A percentile compares a stretch with the other conserved stretches of the same genome.
These are phyloP conservation scores for Monosporascus sp. DNA, from an alignment of 2,329 filamentous ascomycete genomes.

Conservation along the genomic window DNA sequence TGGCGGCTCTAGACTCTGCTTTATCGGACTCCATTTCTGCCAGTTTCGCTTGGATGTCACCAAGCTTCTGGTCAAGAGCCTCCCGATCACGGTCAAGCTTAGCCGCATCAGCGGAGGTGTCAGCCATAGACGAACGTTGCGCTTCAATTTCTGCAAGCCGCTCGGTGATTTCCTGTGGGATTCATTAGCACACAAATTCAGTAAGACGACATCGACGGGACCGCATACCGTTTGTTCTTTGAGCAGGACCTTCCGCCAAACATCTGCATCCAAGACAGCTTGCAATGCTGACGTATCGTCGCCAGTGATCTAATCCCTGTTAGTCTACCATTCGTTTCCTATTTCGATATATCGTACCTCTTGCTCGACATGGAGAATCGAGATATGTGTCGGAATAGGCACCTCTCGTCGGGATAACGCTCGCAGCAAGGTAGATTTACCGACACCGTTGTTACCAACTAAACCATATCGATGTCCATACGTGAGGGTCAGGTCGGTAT, in stretches of 20 bases:
- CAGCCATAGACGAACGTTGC: slow-evolving; percentile 74
- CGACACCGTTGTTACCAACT: slow-evolving; percentile 98
- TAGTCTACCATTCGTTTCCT: slow-evolving; percentile 7
- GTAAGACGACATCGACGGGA: neutral
- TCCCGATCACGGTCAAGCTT: slow-evolving; percentile 83
- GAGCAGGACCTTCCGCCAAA: slow-evolving; percentile 94
- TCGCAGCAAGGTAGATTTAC: slow-evolving; percentile 89
- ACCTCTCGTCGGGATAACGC: slow-evolving; percentile 91
- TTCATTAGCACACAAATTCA: slow-evolving; percentile 24
- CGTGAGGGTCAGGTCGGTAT: slow-evolving; percentile 83
- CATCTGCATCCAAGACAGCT: slow-evolving; percentile 93
- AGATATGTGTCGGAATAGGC: slow-evolving; percentile 92
- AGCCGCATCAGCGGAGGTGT: slow-evolving; percentile 84
- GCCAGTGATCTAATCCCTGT: slow-evolving; percentile 64
- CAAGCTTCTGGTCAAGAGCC: slow-evolving; percentile 82
- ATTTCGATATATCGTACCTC: slow-evolving; percentile 54
- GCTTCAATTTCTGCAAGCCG: slow-evolving; percentile 72
- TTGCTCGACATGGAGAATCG: slow-evolving; percentile 97
- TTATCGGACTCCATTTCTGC: slow-evolving; percentile 99
- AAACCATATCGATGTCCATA: slow-evolving; percentile 94
- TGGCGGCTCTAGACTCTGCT: slow-evolving; percentile 89
- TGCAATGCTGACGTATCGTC: slow-evolving; percentile 94
- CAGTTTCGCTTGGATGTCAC: slow-evolving; percentile 85
- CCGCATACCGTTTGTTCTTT: slow-evolving; percentile 72
- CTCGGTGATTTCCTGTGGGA: slow-evolving; percentile 63